Conservation (phyloP, 2,329 filamentous ascomycete genomes). For the Chaetomiaceae sp. region DNA sequence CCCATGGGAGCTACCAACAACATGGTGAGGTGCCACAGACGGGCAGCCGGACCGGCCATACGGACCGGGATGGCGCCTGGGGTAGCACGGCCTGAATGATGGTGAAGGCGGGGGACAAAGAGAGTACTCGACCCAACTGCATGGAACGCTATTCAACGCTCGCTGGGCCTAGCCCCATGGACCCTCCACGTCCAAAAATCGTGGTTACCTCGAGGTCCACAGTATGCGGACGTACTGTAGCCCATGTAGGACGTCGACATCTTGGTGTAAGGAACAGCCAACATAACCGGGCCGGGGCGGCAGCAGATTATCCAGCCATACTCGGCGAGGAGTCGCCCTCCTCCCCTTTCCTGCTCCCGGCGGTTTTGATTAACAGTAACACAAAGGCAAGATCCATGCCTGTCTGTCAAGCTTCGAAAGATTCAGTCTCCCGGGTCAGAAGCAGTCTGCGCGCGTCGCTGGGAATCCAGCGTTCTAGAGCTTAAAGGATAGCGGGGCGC, state of each 20-base stretch:
- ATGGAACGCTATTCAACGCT: constrained; percentile 24
- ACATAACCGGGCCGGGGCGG: constrained; percentile 12
- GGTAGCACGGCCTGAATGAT: constrained; percentile 7
- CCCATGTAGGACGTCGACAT: no score
- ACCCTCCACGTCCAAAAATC: constrained; percentile 20
- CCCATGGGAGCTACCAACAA: constrained; percentile 4
- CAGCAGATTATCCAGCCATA: constrained; percentile 20
- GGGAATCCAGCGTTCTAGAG: no score
- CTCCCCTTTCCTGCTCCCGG: no score
- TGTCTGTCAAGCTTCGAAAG: no score
- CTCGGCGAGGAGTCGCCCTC: constrained; percentile 11
- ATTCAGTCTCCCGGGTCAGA: no score
- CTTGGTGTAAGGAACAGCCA: no score
- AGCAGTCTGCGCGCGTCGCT: no score
- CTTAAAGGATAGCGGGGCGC: no score
- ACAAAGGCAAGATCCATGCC: no score
- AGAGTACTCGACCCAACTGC: no score
- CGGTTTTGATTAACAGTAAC: no score
- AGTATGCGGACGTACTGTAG: constrained; percentile 2
- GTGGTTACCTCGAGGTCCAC: constrained; percentile 2
- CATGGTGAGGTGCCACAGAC: constrained; percentile 14
- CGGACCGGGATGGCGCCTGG: constrained; percentile 8
- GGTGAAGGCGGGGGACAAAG: constrained; percentile 12
- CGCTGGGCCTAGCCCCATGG: constrained; percentile 18
- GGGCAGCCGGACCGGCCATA: constrained; percentile 23